Conservation (phyloP, 1,284 basidiomycete genomes). For the Tranzscheliella williamsii region DNA sequence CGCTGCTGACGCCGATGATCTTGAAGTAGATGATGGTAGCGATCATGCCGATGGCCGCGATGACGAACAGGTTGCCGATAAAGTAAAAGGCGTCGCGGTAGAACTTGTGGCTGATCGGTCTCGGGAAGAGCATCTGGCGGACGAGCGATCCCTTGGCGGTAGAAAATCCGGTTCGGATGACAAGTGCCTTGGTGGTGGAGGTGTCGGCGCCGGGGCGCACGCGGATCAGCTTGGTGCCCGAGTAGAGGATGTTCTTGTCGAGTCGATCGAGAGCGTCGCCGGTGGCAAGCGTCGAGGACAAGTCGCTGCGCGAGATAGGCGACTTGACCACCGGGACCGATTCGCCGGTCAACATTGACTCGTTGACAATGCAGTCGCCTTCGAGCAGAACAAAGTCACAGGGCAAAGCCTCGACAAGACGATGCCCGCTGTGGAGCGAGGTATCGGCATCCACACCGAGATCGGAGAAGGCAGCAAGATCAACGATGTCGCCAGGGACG, state of each 20-base stretch:
- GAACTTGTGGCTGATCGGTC: constrained; percentile 30
- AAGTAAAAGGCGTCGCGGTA: constrained; percentile 30
- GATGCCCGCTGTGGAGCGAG: constrained; percentile 2
- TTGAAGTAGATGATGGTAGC: constrained; percentile 25
- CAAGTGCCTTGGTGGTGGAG: constrained; percentile 7
- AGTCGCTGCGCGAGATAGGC: constrained; percentile 2
- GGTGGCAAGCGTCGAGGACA: constrained; percentile 1
- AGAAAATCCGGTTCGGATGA: constrained; percentile 32
- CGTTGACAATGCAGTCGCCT: constrained; percentile 36
- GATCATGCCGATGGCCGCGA: constrained; percentile 30
- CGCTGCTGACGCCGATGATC: constrained; percentile 27
- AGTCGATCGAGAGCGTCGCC: constrained; percentile 3
- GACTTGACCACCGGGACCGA: constrained; percentile 31
- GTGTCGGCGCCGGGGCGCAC: constrained; percentile 2
- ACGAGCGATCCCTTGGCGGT: constrained; percentile 38
- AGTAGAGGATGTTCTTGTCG: constrained; percentile 35
- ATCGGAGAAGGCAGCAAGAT: constrained; percentile 5
- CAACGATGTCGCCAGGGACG: constrained; percentile 43
- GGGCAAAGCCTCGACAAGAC: constrained; percentile 21
- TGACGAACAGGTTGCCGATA: constrained; percentile 17
- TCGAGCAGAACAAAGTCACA: constrained; percentile 31
- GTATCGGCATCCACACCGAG: neutral
- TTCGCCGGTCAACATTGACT: constrained; percentile 44
- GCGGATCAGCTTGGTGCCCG: constrained; percentile 28
- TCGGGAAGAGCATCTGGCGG: constrained; percentile 38